Conservation (phyloP, 306 rosid genomes). For the Carpinus fangiana region DNA sequence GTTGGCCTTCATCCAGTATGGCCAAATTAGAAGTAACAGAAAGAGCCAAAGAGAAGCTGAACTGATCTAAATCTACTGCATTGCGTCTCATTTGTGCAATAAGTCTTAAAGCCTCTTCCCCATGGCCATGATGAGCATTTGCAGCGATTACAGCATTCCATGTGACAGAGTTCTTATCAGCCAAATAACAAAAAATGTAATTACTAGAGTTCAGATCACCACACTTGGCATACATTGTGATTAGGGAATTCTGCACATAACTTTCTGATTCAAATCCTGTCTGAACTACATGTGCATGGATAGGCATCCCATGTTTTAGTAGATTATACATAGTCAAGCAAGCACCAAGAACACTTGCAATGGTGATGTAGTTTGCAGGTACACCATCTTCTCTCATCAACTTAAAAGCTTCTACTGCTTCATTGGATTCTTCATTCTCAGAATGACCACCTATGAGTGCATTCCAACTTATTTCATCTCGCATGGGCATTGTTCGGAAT, state of each 20-base stretch:
- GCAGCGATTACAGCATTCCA: slow-evolving; percentile 92
- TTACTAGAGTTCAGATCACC: slow-evolving; percentile 65
- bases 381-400: slow-evolving; percentile 62
- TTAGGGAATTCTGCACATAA: slow-evolving; percentile 74
- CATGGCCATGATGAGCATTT: slow-evolving; percentile 67
- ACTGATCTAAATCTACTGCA: slow-evolving; percentile 70
- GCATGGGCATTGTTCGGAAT: slow-evolving; percentile 51
- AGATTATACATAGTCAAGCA: slow-evolving; percentile 51
- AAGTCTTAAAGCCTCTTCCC: slow-evolving; percentile 78
- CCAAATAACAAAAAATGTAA: slow-evolving; percentile 53
- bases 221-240: slow-evolving; percentile 85
- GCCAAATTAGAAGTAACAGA: slow-evolving; percentile 75
- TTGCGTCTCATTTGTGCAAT: slow-evolving; percentile 55
- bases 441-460: slow-evolving; percentile 78
- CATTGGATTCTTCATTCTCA: slow-evolving; percentile 63
- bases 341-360: slow-evolving; percentile 65
- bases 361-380: slow-evolving; percentile 65
- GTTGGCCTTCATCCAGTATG: slow-evolving; percentile 86
- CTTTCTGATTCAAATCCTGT: slow-evolving; percentile 73
- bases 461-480: slow-evolving; percentile 87
- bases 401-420: slow-evolving; percentile 60
- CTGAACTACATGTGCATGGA: slow-evolving; percentile 60
- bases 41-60: slow-evolving; percentile 72
- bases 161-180: slow-evolving; percentile 55
- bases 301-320: slow-evolving; percentile 57